Base-by-base conservation (phyloP, 805 yeast species). In the Danielia reshetovae region DNA sequence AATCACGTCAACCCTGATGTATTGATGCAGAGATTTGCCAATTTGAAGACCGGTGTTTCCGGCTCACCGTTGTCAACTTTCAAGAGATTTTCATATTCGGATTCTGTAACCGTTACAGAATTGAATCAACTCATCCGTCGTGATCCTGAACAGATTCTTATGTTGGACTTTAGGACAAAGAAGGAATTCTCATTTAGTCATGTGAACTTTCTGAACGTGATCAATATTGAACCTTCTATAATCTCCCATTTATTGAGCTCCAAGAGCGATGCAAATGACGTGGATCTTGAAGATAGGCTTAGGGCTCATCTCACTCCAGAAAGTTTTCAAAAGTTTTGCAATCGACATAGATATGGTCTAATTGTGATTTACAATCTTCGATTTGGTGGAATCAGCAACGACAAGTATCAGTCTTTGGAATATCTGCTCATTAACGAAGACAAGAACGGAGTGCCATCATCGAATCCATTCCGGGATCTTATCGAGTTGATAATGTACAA, bases 161-260 rank as follows among this genome's bases (percentile, higher is more conserved):
- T 89, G 8, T 70, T 90, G 5, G 97, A 90, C 54, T 71, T 79
- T 27, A 65, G 97, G 45, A 63, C 80, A 12, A 65, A 80, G 25
- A 65, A 63, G 13, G 79, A 76, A 24, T 88, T 72, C 51, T 73
- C 76, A 30, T 61, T 64, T 27, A 73, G 75, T 30, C 96, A 87
- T 55, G 77, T 89, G 15, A 62, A 72, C 9, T 61, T 76, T 17
- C 59, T 63, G 3, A 75, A 82, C 35, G 56, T 83, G 7, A 70
- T 85, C 8, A 85, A 89, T 52, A 71, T 89, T 13, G 95, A 86
- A 34, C 96, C 97, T 0, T 32, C 44, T 3, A 35, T 42, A 16
- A 29, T 59, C 1, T 34, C 33, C 15, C 31, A 45, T 18, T 32
- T 64, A 6, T 33, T 44, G n/a, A 40, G 42, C 11, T 36, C 36